Base-by-base conservation (phyloP, 225 moss, liverwort and hornwort species). In the Rhytidiadelphus loreus region DNA sequence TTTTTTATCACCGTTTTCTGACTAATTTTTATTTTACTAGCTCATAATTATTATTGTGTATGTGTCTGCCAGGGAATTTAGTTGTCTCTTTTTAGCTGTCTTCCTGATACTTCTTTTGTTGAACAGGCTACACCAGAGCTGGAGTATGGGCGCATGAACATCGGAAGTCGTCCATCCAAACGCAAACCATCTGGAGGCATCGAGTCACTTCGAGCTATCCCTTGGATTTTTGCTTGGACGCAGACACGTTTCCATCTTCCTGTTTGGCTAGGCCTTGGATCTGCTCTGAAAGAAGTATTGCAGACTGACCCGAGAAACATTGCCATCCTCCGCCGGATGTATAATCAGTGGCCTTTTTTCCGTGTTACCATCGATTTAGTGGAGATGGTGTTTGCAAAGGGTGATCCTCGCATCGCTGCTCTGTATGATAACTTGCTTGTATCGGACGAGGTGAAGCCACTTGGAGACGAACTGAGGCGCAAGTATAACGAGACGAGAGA, bases 71-170 rank as follows among this genome's bases (percentile, higher is more conserved):
- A 62, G 57, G 63, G 50, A 41, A 76, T 85, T 29, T 37, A 53
- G 68, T 41, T 65, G 35, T 71, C n/a, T 12, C 37, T 86, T 50
- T 74, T 77, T 53, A 41, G 81, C 57, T 82, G 61, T 85, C 50
- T 63, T 69, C 64, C 76, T 61, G 19, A 82, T 76, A 33, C 72
- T 62, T 76, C 48, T 83, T 88, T 25, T 83, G 71, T 85, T 82
- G 33, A 69, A 48, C 85, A 94, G 94, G 92, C 94, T n/a, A 94
- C 94, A 22, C 94, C 94, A 17, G 94, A 94, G 92, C 86, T 94
- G 83, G 94, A 94, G 89, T 94, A 94, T 56, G 94, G 94, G 64
- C 94, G 94, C 83, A 94, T 94, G 94, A 94, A 94, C 90, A 94
- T 94, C 18, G 94, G 94, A 70, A 94, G 94, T 72, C 93, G 94